Conservation (phyloP, 75 land plant species). For the Azolla pinnata region DNA sequence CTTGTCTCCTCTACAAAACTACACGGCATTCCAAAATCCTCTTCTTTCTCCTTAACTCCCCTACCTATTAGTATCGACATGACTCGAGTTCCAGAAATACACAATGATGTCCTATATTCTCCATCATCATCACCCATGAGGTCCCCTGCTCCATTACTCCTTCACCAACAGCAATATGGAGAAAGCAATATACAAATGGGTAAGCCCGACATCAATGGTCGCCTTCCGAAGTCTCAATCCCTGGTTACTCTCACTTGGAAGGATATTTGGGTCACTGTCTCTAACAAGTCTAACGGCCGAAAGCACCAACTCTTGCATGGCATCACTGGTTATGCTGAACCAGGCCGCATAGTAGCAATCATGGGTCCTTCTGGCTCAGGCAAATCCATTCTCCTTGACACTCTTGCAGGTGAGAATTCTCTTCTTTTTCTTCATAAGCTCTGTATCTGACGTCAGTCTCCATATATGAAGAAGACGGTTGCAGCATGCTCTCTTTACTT, state of each 20-base stretch:
- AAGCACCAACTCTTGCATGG: constrained; percentile 37
- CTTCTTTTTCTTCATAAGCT: neutral
- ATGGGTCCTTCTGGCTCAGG: constrained; percentile 38
- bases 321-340: constrained; percentile 29
- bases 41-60: no score
- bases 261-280: constrained; percentile 70
- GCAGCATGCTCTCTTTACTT: no score
- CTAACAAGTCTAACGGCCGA: constrained; percentile 37
- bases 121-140: no score
- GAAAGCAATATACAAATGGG: no score
- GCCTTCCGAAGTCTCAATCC: no score
- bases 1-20: no score
- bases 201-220: constrained; percentile 24
- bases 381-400: constrained; percentile 29
- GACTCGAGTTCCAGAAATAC: no score
- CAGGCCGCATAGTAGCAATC: constrained; percentile 28
- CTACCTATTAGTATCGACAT: no score
- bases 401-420: constrained; percentile 23
- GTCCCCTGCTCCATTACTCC: no score
- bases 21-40: no score
- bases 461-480: no score
- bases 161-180: neutral
- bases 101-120: no score
- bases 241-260: constrained; percentile 94
- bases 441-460: neutral